Base-by-base conservation (phyloP, 352 stramenopile species). In the Blastocystis sp. region DNA sequence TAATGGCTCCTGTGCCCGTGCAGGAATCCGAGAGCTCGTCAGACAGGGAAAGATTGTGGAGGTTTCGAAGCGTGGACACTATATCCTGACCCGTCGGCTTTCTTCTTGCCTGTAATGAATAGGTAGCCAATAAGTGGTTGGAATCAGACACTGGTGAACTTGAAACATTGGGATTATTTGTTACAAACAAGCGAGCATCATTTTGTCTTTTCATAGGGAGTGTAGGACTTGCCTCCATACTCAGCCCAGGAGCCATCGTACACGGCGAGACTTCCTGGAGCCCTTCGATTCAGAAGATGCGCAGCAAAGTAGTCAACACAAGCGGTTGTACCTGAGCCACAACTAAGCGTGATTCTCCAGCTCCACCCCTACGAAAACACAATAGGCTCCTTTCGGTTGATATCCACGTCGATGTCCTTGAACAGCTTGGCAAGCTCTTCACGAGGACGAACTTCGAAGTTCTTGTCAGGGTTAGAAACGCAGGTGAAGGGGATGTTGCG, bases 41-140 rank as follows among this genome's bases (percentile, higher is more conserved):
- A 88, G 68, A 55, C 73, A 84, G 73, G 73, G 73, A 63, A 84
- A 84, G 73, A 84, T 84, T 34, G 73, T 84, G 20, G 73, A 84
- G 73, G 73, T 84, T 29, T 84, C 73, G 26, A 84, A 84, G 50
- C 73, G 73, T 66, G 73, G 73, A 63, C 73, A 84, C 56, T 84
- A 50, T 55, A 84, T 84, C 62, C 53, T 84, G 34, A 84, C 73
- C 62, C 73, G 73, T 84, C 26, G 13, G 15, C 23, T 6, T 68
- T 26, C 53, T 43, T 39, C 11, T 9, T 2, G 43, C 1, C 3
- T 18, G 1, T 84, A 37, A 84, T 20, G 2, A 4, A 7, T 84
- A 84, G 73, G 73, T 26, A 66, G 47, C 29, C 73, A 84, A 47
- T 84, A 84, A 84, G 43, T 62, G 20, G 34, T 53, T 64, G 47